phyloP scores from a whole-genome alignment of 768 basidiomycete genomes.

The Tulasnella sp. region DNA sequence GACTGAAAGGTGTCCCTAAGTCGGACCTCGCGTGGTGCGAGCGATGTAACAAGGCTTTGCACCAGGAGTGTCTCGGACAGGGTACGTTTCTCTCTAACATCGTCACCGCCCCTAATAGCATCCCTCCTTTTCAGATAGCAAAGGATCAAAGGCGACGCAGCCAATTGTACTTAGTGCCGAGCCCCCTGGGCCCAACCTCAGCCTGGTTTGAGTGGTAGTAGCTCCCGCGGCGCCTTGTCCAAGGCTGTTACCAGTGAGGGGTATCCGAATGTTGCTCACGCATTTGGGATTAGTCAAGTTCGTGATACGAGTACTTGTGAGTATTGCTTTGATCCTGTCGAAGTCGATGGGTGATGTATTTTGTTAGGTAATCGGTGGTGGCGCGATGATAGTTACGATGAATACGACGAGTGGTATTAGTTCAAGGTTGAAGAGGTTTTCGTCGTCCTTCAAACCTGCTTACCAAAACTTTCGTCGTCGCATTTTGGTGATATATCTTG shows the following conservation, averaged over 20 bases:
- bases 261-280: constrained; percentile 49
- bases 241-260: constrained; percentile 23
- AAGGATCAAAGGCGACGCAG: neutral
- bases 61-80: constrained; percentile 60
- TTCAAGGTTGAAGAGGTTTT: too few relatives aligned
- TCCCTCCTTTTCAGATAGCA: neutral
- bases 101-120: neutral
- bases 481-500: too few relatives aligned
- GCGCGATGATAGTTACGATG: too few relatives aligned
- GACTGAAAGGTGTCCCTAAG: constrained; percentile 39
- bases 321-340: constrained; percentile 23
- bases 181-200: constrained; percentile 23
- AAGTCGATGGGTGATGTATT: too few relatives aligned
- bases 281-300: constrained; percentile 44
- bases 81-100: constrained; percentile 36
- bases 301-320: constrained; percentile 61
- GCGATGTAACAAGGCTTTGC: constrained; percentile 56
- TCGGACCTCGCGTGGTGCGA: constrained; percentile 45
- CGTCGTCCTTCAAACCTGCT: too few relatives aligned
- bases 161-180: neutral
- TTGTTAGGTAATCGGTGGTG: too few relatives aligned
- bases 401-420: too few relatives aligned
- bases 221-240: constrained; percentile 21
- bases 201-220: constrained; percentile 33
- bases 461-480: too few relatives aligned